These are phyloP conservation scores for Selaginella moellendorffii DNA, from an alignment of 75 land plant species.

Conservation along the genomic window DNA sequence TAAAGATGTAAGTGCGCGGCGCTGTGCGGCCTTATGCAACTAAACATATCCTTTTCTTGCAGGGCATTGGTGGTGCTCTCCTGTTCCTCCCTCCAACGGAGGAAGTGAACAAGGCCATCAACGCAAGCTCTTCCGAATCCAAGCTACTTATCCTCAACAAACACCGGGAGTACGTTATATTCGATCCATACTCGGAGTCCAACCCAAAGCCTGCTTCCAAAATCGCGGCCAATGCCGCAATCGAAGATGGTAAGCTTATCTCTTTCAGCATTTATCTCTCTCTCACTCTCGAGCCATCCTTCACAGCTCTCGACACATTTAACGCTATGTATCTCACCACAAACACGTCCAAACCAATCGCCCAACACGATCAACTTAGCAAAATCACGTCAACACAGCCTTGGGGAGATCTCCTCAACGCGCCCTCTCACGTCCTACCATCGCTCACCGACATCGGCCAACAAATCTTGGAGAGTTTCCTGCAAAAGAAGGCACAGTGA, in stretches of 20 bases:
- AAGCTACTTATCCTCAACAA: constrained; percentile 5
- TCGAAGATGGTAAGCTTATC: neutral
- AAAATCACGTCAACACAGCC: constrained; percentile 5
- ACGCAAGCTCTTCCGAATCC: neutral
- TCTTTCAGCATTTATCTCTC: neutral
- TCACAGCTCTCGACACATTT: neutral
- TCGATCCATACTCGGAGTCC: constrained; percentile 12
- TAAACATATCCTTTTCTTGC: neutral
- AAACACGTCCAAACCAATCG: neutral
- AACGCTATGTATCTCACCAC: neutral
- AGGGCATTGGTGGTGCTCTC: constrained; percentile 17
- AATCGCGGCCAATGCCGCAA: neutral
- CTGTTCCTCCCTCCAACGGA: constrained; percentile 14
- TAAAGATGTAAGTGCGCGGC: constrained; percentile 34
- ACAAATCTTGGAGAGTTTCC: constrained; percentile 21
- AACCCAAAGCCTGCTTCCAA: neutral
- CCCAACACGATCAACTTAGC: neutral
- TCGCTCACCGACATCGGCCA: constrained; percentile 15
- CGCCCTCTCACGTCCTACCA: constrained; percentile 26
- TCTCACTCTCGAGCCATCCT: neutral
- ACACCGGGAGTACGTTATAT: constrained; percentile 13
- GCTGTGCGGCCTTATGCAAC: neutral
- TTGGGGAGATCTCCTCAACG: constrained; percentile 20
- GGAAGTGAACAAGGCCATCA: constrained; percentile 12
- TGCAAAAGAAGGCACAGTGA: constrained; percentile 16